Evolutionary conservation across 116 monocot genomes (phyloP), one percentile per base, ranked within the genome.

Genomic region (Posidonia oceanica): DNA sequence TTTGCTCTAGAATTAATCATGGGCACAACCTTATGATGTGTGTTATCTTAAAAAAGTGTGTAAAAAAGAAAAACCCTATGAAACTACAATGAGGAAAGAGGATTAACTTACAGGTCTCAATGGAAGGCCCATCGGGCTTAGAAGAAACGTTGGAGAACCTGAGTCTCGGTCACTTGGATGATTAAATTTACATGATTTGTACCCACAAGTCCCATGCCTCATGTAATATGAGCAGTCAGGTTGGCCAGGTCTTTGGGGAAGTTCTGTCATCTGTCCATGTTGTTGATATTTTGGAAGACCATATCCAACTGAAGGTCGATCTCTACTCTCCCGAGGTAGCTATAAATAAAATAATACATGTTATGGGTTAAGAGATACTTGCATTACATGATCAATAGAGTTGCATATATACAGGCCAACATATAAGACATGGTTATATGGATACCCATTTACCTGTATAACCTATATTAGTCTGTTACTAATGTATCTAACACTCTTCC

Each of bases 181-280:
- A 76, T 87, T 65, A 71, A 76, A 87, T 76, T 74, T 81, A 56
- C 87, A 87, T n/a, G 83, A 44, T 48, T 76, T 83, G 66, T 68
- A 83, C 62, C 76, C 81, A 63, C 83, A 87, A 40, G 64, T 72
- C 2, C 83, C 87, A 52, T 72, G 84, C 72, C 73, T 84, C 84
- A 84, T 82, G 72, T 80, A 88, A 67, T 74, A 76, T 15, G 81
- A 78, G 20, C 84, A 84, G 21, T 82, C 80, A 52, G 77, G 80
- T 67, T 82, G 80, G 11, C 84, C 88, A 67, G 80, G 76, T 67
- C 82, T 77, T 68, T 82, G 77, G n/a, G 88, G 84, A 70, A 73
- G 77, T 20, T n/a, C 71, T 54, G 63, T 75, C 52, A 66, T 75
- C 63, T 72, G 54, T 48, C 36, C 3, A 55, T 75, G 56, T 36